Percentiles rank a stretch among this genome's conserved stretches.
Conservation (phyloP, 768 basidiomycete species). For the Rhodotorula taiwanensis region DNA sequence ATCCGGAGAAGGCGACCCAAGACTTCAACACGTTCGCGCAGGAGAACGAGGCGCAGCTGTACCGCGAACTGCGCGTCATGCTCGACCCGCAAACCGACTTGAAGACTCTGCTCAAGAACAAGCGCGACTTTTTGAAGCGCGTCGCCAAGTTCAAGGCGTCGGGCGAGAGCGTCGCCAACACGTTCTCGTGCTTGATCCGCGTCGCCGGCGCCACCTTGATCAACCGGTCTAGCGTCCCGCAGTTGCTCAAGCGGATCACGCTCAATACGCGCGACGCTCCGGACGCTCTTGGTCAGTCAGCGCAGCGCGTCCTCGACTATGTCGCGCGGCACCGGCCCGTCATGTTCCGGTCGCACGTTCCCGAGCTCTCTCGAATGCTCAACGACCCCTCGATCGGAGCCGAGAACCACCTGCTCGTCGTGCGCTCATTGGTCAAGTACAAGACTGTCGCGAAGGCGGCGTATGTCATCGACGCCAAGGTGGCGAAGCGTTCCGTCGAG, state of each 20-base stretch:
- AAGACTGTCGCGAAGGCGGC: constrained; percentile 6
- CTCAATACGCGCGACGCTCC: neutral
- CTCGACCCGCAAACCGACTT: constrained; percentile 79
- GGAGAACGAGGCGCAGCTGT: constrained; percentile 74
- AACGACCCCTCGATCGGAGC: constrained; percentile 54
- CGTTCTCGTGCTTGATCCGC: constrained; percentile 65
- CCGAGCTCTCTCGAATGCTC: constrained; percentile 67
- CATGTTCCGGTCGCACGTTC: constrained; percentile 65
- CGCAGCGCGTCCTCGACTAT: constrained; percentile 49
- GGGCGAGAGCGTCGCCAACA: constrained; percentile 53
- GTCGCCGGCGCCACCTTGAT: constrained; percentile 64
- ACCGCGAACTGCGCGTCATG: constrained; percentile 72
- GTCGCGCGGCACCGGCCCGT: constrained; percentile 70
- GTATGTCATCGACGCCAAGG: constrained; percentile 12
- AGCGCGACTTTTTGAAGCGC: constrained; percentile 71
- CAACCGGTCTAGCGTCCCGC: constrained; percentile 78
- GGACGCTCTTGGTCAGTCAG: neutral
- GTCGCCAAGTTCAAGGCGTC: constrained; percentile 55
- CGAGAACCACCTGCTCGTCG: constrained; percentile 56
- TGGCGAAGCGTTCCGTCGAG: constrained; percentile 6
- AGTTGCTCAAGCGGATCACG: constrained; percentile 58
- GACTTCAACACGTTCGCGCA: constrained; percentile 79
- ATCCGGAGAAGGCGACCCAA: constrained; percentile 65
- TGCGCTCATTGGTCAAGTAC: constrained; percentile 43
- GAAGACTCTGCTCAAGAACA: constrained; percentile 68